phyloP scores from a whole-genome alignment of 257 asterid genomes.

The Solanum virginianum region DNA sequence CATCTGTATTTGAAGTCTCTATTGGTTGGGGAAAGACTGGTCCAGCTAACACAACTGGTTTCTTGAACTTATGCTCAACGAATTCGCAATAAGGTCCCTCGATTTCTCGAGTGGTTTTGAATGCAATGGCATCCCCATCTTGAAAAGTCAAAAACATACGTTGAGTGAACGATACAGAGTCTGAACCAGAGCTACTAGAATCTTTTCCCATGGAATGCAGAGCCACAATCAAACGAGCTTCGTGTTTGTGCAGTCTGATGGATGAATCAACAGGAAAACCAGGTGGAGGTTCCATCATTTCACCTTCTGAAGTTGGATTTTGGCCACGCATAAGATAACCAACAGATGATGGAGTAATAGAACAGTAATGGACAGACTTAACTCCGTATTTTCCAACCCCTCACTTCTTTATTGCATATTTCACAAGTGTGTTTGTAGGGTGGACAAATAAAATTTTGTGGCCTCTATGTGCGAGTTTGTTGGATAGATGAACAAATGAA shows the following conservation, averaged over 20 bases:
- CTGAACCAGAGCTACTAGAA: neutral
- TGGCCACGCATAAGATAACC: conserved; percentile 20
- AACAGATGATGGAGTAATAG: conserved; percentile 20
- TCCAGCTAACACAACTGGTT: conserved; percentile 29
- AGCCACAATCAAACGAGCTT: conserved; percentile 16
- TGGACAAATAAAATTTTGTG: conserved; percentile 29
- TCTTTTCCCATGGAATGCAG: neutral
- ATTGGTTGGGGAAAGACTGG: conserved; percentile 26
- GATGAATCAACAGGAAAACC: conserved; percentile 14
- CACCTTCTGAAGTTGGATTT: neutral
- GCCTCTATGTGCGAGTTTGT: conserved; percentile 40
- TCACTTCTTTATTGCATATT: no score
- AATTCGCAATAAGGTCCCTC: conserved; percentile 22
- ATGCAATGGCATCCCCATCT: conserved; percentile 25
- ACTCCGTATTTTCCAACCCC: conserved; percentile 3
- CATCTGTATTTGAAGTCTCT: conserved; percentile 2
- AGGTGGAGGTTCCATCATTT: conserved; percentile 24
- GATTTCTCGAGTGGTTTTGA: conserved; percentile 30
- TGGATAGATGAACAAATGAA: conserved; percentile 38
- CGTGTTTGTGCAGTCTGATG: conserved; percentile 22
- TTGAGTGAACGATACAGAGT: neutral
- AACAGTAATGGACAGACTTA: conserved; percentile 19
- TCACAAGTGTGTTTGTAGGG: conserved; percentile 23
- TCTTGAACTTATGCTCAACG: conserved; percentile 21
- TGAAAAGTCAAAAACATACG: neutral